These are phyloP conservation scores for Bassia scoparia DNA, from an alignment of 148 eudicot genomes.

Conservation along the genomic window DNA sequence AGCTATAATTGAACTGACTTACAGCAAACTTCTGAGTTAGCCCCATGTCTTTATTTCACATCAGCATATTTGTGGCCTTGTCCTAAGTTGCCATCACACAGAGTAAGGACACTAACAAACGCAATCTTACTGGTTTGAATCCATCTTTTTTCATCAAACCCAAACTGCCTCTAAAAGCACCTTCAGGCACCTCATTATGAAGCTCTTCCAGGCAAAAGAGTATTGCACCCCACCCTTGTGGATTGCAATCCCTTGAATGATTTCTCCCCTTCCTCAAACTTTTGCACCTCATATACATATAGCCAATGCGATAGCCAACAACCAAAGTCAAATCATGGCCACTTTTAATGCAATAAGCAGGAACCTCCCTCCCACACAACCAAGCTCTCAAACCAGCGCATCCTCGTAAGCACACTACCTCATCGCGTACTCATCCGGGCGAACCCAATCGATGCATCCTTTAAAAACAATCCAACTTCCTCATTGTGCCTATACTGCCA, in stretches of 20 bases:
- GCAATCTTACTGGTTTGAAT: conserved; percentile 66
- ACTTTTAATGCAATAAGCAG: conserved; percentile 47
- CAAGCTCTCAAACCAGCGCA: conserved; percentile 74
- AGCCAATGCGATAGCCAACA: conserved; percentile 68
- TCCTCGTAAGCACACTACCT: conserved; percentile 73
- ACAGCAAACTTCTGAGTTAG: conserved; percentile 42
- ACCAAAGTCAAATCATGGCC: conserved; percentile 51
- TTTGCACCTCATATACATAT: conserved; percentile 86
- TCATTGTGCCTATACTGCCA: conserved; percentile 52
- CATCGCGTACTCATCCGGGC: conserved; percentile 55
- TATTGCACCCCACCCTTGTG: conserved; percentile 55
- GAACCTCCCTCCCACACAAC: conserved; percentile 56
- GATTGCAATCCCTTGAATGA: conserved; percentile 51
- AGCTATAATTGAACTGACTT: conserved; percentile 66
- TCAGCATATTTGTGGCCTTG: conserved; percentile 90
- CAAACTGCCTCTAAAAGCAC: conserved; percentile 63
- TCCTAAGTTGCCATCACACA: conserved; percentile 83
- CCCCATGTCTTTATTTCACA: conserved; percentile 54
- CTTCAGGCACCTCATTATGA: conserved; percentile 59
- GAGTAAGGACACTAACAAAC: conserved; percentile 70
- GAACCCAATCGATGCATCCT: conserved; percentile 57
- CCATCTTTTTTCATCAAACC: conserved; percentile 58
- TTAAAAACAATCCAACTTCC: conserved; percentile 55
- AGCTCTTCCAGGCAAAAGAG: conserved; percentile 73
- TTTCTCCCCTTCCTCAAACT: conserved; percentile 52